Conservation (phyloP, 441 rosid genomes). For the Adansonia grandidieri region DNA sequence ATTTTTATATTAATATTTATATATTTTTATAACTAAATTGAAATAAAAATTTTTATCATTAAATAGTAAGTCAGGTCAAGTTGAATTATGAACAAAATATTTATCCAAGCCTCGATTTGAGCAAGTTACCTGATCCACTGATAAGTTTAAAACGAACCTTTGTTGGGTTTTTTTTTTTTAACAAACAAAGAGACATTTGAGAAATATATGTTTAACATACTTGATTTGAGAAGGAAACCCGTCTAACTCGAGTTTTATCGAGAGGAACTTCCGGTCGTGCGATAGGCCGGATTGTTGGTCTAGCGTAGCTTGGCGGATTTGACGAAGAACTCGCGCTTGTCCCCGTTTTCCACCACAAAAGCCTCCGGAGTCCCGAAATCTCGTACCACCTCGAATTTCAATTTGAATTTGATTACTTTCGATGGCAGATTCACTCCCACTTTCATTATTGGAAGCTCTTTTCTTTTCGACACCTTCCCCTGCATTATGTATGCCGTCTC, state of each 20-base stretch:
- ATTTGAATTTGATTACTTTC: constrained; percentile 23
- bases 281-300: not conserved
- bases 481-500: constrained; percentile 38
- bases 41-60: too few relatives aligned
- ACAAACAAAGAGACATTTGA: too few relatives aligned
- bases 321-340: constrained; percentile 58
- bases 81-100: too few relatives aligned
- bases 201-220: constrained; percentile 24
- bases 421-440: not conserved
- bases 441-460: not conserved
- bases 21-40: too few relatives aligned
- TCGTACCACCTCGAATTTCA: constrained; percentile 40
- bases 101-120: too few relatives aligned
- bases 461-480: constrained; percentile 23
- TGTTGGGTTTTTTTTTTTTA: too few relatives aligned
- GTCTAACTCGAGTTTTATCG: constrained; percentile 36
- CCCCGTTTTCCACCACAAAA: constrained; percentile 43
- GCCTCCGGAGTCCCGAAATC: constrained; percentile 62
- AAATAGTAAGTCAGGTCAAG: too few relatives aligned
- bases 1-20: too few relatives aligned
- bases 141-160: too few relatives aligned
- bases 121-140: too few relatives aligned
- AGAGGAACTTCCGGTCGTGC: constrained; percentile 33
- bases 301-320: constrained; percentile 40
- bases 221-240: constrained; percentile 55